phyloP scores from a whole-genome alignment of 2,329 filamentous ascomycete species.

The Aspergillus terreus region DNA sequence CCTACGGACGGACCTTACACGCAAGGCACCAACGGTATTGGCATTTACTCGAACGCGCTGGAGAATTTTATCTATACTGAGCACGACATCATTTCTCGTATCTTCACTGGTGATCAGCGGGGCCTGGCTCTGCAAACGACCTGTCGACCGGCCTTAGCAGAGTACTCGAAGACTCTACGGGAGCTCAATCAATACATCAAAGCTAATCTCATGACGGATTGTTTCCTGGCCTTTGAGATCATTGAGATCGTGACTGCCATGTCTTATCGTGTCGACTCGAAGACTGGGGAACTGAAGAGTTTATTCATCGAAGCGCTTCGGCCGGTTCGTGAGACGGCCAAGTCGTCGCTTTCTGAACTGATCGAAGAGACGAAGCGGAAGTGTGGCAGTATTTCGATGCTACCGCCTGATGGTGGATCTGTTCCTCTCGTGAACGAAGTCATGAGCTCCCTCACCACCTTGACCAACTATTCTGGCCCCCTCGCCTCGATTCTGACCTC shows the following conservation, averaged over 20 bases:
- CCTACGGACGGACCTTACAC: constrained; percentile 77
- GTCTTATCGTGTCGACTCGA: constrained; percentile 72
- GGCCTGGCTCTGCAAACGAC: constrained; percentile 73
- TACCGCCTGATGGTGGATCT: constrained; percentile 75
- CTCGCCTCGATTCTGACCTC: constrained; percentile 88
- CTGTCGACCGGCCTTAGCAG: constrained; percentile 71
- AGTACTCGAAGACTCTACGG: constrained; percentile 78
- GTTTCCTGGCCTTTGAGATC: constrained; percentile 91
- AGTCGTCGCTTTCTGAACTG: constrained; percentile 76
- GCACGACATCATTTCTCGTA: constrained; percentile 81
- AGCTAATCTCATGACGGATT: constrained; percentile 80
- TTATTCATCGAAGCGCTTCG: constrained; percentile 81
- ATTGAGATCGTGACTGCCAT: constrained; percentile 82
- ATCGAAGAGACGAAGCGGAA: constrained; percentile 77
- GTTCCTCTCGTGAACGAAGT: constrained; percentile 76
- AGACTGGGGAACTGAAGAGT: constrained; percentile 80
- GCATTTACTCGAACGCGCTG: constrained; percentile 80
- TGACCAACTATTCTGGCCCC: constrained; percentile 81
- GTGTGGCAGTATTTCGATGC: constrained; percentile 59
- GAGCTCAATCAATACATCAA: constrained; percentile 91
- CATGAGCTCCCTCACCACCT: constrained; percentile 79
- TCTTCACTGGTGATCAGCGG: constrained; percentile 86
- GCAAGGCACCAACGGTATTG: constrained; percentile 84
- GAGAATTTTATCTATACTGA: constrained; percentile 84
- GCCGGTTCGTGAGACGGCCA: constrained; percentile 87